These are phyloP conservation scores for Moesziomyces sp. DNA, from an alignment of 1,284 basidiomycete genomes.

Conservation along the genomic window DNA sequence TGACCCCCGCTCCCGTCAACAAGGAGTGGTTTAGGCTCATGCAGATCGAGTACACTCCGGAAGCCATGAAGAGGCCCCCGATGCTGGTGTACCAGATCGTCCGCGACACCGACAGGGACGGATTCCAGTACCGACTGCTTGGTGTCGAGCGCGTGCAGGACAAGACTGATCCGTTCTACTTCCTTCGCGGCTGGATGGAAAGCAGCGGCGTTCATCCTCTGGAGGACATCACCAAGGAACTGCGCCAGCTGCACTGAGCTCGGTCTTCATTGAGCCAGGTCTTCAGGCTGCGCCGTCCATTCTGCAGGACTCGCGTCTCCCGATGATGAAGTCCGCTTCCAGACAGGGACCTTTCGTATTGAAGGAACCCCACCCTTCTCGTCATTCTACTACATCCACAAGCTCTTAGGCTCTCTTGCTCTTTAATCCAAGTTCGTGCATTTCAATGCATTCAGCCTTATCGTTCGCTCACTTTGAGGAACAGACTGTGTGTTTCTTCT, in stretches of 20 bases:
- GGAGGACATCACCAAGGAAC: neutral
- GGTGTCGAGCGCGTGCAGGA: neutral
- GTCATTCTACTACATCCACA: too few species aligned
- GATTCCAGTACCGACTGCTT: neutral
- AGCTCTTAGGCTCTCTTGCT: too few species aligned
- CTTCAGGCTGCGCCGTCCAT: too few species aligned
- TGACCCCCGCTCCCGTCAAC: constrained; percentile 14
- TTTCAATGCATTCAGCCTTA: too few species aligned
- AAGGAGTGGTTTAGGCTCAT: neutral
- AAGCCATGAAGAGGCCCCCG: neutral
- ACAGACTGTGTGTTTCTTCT: too few species aligned
- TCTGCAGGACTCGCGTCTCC: too few species aligned
- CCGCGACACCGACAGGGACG: neutral
- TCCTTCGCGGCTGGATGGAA: constrained; percentile 6
- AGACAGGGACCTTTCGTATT: too few species aligned
- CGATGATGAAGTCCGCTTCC: too few species aligned
- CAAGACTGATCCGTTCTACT: constrained; percentile 1
- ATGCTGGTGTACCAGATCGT: constrained; percentile 6
- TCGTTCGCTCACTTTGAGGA: too few species aligned
- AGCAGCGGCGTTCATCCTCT: neutral
- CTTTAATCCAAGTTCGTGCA: too few species aligned
- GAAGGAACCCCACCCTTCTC: too few species aligned
- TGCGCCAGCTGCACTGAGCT: neutral
- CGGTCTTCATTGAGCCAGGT: neutral
- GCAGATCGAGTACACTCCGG: neutral